Evolutionary conservation across 2,329 filamentous ascomycete genomes (phyloP), one percentile per base, ranked within the genome.

Genomic region (Calonectria ilicicola): DNA sequence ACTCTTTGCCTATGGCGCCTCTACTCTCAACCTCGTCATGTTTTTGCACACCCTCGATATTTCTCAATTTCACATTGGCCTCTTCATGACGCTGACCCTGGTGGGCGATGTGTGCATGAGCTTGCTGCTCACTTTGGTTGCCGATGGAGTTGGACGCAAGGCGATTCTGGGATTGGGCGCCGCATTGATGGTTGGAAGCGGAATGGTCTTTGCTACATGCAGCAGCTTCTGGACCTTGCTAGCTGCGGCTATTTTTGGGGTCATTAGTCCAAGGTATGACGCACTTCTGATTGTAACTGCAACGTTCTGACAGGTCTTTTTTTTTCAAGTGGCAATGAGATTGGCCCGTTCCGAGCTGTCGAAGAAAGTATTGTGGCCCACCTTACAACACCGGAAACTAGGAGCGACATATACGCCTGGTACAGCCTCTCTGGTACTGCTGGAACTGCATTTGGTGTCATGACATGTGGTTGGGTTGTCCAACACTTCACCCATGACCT

Each of bases 61-160:
- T 49, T 86, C 89, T 1, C 85, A 90, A 70, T 84, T 86, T 0
- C 83, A 83, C 38, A 89, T 91, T 72, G 91, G 91, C 3, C 82
- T 92, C 1, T 93, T 93, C 82, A 93, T 93, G 91, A 92, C 90
- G 0, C 80, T 92, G 74, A 93, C 91, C 0, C 82, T 93, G 19
- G 83, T 86, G 17, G 91, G 91, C 29, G 91, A 93, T 80, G 86
- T 89, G 5, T 78, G 85, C 49, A 88, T 93, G 73, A 92, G 90
- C 77, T 88, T 92, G 70, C 44, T 90, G 26, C 84, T 93, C 58
- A 91, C 91, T 0, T 78, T 91, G 7, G 84, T 91, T 72, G 90
- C 91, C 29, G 91, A 93, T 81, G 84, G 83, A 0, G 77, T 91
- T 64, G 91, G 91, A 4, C 86, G 91, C 29, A 86, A 87, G 64